These are phyloP conservation scores for Filobasidium uniguttulatum DNA, from an alignment of 1,284 basidiomycete species.

Conservation along the genomic window DNA sequence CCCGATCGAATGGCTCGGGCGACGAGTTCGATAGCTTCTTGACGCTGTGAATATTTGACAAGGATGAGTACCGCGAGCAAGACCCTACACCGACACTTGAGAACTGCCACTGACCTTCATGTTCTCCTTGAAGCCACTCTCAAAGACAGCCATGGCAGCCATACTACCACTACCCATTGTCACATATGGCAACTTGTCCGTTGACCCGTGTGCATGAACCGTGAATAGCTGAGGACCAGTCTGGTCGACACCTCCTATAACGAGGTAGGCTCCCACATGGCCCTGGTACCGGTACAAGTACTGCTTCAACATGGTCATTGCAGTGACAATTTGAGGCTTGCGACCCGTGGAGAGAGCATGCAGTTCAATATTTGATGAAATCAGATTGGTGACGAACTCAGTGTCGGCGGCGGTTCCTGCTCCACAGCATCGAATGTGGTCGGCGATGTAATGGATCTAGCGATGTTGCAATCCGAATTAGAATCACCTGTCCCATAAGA, in stretches of 20 bases:
- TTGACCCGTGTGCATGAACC: constrained; percentile 90
- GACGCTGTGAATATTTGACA: constrained; percentile 52
- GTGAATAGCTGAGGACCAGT: constrained; percentile 94
- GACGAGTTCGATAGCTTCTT: constrained; percentile 72
- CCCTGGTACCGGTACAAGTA: constrained; percentile 81
- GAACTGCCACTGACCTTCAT: constrained; percentile 50
- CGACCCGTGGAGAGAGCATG: constrained; percentile 72
- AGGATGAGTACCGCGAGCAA: too few relatives aligned
- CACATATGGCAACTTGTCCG: constrained; percentile 96
- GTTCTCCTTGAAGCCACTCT: constrained; percentile 68
- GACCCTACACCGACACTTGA: background rate
- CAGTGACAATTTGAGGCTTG: constrained; percentile 80
- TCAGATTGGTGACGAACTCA: constrained; percentile 85
- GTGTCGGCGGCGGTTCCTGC: constrained; percentile 97
- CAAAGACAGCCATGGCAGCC: constrained; percentile 98
- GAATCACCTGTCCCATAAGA: background rate
- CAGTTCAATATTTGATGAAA: constrained; percentile 83
- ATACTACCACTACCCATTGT: constrained; percentile 96
- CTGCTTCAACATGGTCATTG: constrained; percentile 97
- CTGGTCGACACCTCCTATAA: constrained; percentile 88
- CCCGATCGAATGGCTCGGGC: constrained; percentile 79
- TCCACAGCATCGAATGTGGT: constrained; percentile 92
- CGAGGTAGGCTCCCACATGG: constrained; percentile 85
- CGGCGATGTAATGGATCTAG: constrained; percentile 92
- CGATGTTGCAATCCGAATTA: background rate